Conservation (phyloP, 768 basidiomycete genomes). For the Mycena kentingensis region DNA sequence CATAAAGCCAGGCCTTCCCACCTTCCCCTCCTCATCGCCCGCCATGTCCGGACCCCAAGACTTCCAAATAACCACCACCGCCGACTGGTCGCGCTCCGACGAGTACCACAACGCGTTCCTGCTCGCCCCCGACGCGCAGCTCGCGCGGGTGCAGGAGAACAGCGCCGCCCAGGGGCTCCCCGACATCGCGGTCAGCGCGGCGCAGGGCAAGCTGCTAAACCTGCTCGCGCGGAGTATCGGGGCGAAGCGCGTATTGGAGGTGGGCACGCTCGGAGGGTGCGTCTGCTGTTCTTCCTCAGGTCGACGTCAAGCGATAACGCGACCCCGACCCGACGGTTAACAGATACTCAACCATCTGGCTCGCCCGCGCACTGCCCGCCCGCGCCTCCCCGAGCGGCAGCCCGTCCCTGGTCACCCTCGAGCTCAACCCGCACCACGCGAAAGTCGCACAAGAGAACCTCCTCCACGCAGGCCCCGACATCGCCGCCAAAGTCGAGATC, state of each 20-base stretch:
- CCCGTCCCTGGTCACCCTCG: constrained; percentile 53
- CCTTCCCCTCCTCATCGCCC: no score
- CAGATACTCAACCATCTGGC: constrained; percentile 49
- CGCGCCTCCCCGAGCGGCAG: no score
- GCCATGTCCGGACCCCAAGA: no score
- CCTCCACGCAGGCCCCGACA: constrained; percentile 51
- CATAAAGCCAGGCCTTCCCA: no score
- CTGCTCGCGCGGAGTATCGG: constrained; percentile 51
- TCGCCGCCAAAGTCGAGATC: constrained; percentile 50
- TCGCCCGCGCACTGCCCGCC: constrained; percentile 48
- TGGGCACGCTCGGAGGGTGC: constrained; percentile 70
- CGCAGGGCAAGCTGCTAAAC: constrained; percentile 60
- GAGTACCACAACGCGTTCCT: constrained; percentile 60
- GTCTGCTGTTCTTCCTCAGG: constrained; percentile 11
- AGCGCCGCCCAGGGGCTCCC: constrained; percentile 48
- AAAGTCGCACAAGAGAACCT: constrained; percentile 61
- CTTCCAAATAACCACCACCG: constrained; percentile 9
- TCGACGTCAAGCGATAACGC: no score
- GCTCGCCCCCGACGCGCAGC: constrained; percentile 41
- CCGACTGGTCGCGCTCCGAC: constrained; percentile 56
- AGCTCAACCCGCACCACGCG: constrained; percentile 48
- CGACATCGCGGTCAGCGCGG: constrained; percentile 52
- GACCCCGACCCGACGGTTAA: no score
- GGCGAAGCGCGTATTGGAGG: constrained; percentile 61
- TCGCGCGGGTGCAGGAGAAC: constrained; percentile 44